A percentile compares a stretch with the other conserved stretches of the same genome.
Evolutionary conservation across 2,329 filamentous ascomycete genomes (phyloP).

Genomic region (Neonectria faginata): DNA sequence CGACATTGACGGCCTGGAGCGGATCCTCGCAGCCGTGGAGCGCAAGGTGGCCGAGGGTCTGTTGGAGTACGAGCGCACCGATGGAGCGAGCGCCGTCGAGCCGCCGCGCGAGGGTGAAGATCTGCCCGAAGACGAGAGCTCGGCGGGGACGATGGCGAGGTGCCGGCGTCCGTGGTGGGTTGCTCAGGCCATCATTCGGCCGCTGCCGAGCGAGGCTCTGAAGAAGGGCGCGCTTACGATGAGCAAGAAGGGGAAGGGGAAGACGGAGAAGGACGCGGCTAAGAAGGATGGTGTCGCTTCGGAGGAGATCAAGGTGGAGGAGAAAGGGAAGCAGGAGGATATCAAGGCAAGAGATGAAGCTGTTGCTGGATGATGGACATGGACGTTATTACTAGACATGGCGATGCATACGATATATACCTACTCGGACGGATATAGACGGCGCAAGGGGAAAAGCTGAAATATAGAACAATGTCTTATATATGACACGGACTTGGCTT

Average conservation of each 20-base stretch:
- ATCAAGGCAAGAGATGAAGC: constrained; percentile 42
- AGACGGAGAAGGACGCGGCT: constrained; percentile 35
- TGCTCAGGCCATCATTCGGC: constrained; percentile 86
- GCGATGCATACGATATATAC: constrained; percentile 2
- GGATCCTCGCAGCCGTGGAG: constrained; percentile 81
- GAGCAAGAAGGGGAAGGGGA: constrained; percentile 74
- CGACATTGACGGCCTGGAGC: constrained; percentile 82
- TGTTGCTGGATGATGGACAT: constrained; percentile 40
- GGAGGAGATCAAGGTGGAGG: constrained; percentile 42
- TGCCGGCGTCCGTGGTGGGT: constrained; percentile 92
- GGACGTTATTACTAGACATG: background rate
- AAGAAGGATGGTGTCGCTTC: constrained; percentile 51
- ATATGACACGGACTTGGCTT: background rate
- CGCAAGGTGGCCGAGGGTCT: constrained; percentile 78
- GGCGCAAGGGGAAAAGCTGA: constrained; percentile 25
- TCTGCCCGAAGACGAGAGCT: constrained; percentile 65
- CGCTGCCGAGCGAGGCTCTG: constrained; percentile 87
- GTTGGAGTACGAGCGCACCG: constrained; percentile 70
- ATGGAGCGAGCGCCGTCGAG: constrained; percentile 62
- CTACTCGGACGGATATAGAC: constrained; percentile 25
- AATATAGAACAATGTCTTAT: background rate
- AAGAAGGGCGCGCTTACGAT: constrained; percentile 81
- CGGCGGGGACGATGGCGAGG: constrained; percentile 73
- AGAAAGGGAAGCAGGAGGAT: constrained; percentile 41
- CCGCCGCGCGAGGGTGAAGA: constrained; percentile 47